Evolutionary conservation across 371 early-diverging fungal genomes (phyloP), one percentile per base, ranked within the genome.

Genomic region (Chytridium lagenaria): DNA sequence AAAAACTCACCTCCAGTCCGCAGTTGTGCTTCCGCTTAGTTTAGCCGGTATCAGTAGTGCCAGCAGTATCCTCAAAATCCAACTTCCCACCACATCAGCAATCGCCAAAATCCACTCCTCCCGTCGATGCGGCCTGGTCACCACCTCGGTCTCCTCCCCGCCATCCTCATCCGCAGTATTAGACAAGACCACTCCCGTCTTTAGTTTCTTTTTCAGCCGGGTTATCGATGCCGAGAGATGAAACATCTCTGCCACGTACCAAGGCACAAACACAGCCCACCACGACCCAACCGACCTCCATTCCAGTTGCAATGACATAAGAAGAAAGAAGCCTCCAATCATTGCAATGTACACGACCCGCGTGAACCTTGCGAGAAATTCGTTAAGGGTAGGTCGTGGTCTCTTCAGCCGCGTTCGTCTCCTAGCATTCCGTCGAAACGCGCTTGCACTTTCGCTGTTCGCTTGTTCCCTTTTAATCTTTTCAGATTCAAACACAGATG

Each of bases 181-280:
- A 1, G 49, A 50, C 15, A 69, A 31, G 70, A 74, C 40, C 1
- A 68, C 68, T 22, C 79, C 76, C 30, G 63, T 68, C 19, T 23
- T 19, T 34, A 76, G 37, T 23, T 49, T 40, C 34, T 19, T 31
- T 16, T 79, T 40, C 31, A 78, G 75, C 26, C 76, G 72, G 31
- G 81, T 49, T 0, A 76, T 23, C 38, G 51, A 76, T 16, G 79
- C 70, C 49, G 84, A 22, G 22, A 86, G 80, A 34, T 88, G 80
- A 36, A 88, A 73, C 2, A 77, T 82, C 76, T 91, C 92, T 1
- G 89, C 72, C 1, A 92, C 50, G 64, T 91, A 92, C 78, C 90
- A 90, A n/a, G 94, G 92, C 1, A 89, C 83, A 79, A 93, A 91
- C 1, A 92, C 86, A 0, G 86, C 55, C 37, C 78, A 86, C 90